Base-by-base conservation (phyloP, 1,139 yeast species). In the Blastobotrys serpentis region DNA sequence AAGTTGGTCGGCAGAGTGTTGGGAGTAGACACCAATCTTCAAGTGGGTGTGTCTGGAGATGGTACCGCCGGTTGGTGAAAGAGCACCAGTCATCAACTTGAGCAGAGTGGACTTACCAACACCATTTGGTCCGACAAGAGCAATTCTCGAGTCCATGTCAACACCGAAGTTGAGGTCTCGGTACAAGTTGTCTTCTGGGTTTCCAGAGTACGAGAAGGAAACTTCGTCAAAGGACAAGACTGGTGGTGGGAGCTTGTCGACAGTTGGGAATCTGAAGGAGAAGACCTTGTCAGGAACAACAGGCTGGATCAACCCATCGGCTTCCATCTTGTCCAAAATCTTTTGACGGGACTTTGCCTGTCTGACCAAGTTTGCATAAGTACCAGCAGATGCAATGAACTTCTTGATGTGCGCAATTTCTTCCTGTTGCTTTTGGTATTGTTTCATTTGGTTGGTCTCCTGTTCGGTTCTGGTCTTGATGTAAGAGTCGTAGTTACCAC, bases 321-420 rank as follows among this genome's bases (percentile, higher is more conserved):
- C 98, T 75, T 92, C 98, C 98, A 92, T 94, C 83, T 94, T 94
- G 74, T 92, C 98, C 72, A 92, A 79, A 68, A 92, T 94, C 84
- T 94, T 92, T 79, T 94, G 98, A 76, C 98, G 88, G 42, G 98
- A 92, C 74, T 92, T 92, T 56, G 99, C 99, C 76, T 92, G 98
- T 72, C 86, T 87, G 52, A 94, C 98, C 78, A 92, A 79, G 75
- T 94, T 94, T 56, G 99, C 98, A 75, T 92, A 94, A 53, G 98
- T 94, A 90, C 99, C 98, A 56, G 98, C 98, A 61, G 96, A 86
- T 47, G 98, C 98, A 75, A 92, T 94, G 70, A 92, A 92, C 76
- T 92, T 92, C 79, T 92, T 94, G 73, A 94, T 94, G 73, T 92
- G 98, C 41, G 84, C 89, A 67, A 94, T 92, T 80, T 92, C 98